These are phyloP conservation scores for Gnomoniopsis sp. DNA, from an alignment of 2,329 filamentous ascomycete genomes.

Conservation along the genomic window DNA sequence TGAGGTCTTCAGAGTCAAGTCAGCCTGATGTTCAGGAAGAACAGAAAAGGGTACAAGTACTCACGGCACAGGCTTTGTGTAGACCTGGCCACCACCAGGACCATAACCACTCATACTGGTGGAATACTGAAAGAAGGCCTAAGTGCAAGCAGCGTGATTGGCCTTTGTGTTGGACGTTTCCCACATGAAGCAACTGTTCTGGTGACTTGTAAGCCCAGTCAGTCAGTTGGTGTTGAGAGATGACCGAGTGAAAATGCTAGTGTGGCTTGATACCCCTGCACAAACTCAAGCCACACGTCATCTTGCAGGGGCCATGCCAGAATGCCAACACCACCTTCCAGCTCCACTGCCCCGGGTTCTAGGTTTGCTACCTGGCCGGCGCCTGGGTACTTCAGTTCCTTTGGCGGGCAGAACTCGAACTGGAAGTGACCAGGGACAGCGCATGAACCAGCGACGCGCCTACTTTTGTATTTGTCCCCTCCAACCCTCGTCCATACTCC, in stretches of 20 bases:
- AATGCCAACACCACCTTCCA: background rate
- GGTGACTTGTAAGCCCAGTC: too few relatives aligned
- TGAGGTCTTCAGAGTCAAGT: slow-evolving; percentile 60
- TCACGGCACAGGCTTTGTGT: slow-evolving; percentile 32
- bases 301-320: background rate
- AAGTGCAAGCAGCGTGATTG: slow-evolving; percentile 11
- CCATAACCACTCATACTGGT: slow-evolving; percentile 30
- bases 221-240: too few relatives aligned
- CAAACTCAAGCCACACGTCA: background rate
- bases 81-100: slow-evolving; percentile 26
- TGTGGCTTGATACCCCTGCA: background rate
- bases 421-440: background rate
- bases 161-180: background rate
- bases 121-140: slow-evolving; percentile 8
- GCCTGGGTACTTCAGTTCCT: too few relatives aligned
- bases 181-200: background rate
- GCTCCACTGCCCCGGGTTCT: background rate
- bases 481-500: background rate
- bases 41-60: slow-evolving; percentile 10
- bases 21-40: background rate
- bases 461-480: background rate
- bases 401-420: too few relatives aligned
- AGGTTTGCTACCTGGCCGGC: background rate
- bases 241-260: background rate
- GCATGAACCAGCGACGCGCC: slow-evolving; percentile 8